These are phyloP conservation scores for Musa balbisiana DNA, from an alignment of 202 grass and related monocot genomes.

Conservation along the genomic window DNA sequence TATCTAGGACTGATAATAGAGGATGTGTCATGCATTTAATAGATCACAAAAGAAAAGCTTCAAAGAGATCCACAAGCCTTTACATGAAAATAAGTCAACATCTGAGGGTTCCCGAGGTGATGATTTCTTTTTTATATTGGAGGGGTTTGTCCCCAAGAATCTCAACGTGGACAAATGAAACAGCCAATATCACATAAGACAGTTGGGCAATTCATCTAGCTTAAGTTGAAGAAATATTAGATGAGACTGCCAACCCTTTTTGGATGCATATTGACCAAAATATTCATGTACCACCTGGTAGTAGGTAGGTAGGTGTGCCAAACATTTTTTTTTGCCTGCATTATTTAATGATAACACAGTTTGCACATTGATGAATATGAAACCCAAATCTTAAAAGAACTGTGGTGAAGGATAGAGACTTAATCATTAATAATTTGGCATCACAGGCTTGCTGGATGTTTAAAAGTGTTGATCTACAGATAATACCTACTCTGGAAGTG, in stretches of 20 bases:
- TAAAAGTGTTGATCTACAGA: neutral
- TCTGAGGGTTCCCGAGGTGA: too few species aligned
- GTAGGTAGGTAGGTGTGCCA: conserved; percentile 7
- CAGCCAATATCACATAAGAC: too few species aligned
- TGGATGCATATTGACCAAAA: neutral
- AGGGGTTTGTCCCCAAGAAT: too few species aligned
- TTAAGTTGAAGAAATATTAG: neutral
- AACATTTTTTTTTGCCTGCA: neutral
- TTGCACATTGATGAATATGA: neutral
- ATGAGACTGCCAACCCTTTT: neutral
- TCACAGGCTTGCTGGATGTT: neutral
- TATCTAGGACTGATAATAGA: too few species aligned
- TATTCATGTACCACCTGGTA: neutral
- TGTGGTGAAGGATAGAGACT: neutral
- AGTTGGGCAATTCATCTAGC: neutral
- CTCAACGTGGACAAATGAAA: too few species aligned
- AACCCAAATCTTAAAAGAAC: neutral
- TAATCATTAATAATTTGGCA: neutral
- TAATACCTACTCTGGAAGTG: neutral
- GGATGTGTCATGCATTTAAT: too few species aligned
- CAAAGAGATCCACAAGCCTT: too few species aligned
- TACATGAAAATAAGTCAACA: too few species aligned
- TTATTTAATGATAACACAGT: conserved; percentile 1
- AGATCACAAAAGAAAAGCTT: too few species aligned
- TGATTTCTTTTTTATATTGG: too few species aligned